Evolutionary conservation across 2,329 filamentous ascomycete species (phyloP), one percentile per base, ranked within the genome.

Genomic region (Penicillium olsonii): DNA sequence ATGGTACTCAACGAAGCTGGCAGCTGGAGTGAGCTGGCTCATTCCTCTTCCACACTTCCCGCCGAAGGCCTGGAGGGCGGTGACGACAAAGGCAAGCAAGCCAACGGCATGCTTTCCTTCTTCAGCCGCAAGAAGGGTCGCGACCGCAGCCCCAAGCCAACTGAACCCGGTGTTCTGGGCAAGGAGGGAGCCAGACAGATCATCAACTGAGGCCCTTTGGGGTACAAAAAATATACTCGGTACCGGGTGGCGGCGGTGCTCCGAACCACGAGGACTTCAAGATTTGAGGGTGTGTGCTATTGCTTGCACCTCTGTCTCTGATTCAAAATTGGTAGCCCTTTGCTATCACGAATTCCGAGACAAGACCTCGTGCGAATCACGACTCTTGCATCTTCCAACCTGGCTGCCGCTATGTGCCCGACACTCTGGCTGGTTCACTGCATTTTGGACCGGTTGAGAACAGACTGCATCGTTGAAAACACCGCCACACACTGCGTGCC

Each of bases 141-240:
- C 55, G 90, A 91, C 47, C 85, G 91, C 70, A 96, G 91, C 68
- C 94, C 94, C 1, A 96, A 96, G 75, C 92, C 92, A 20, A 92
- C 90, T 69, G 92, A 97, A 74, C 83, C 90, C 47, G 94, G 94
- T 50, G 92, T 99, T 7, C 68, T 99, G 50, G 94, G 94, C 49
- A 97, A 97, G 68, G 92, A 97, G 69, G 94, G 94, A 14, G 92
- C 94, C 10, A 81, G 94, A 67, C 86, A 90, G 56, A 82, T 92
- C 48, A 87, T 92, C 65, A 85, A 83, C 61, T 88, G 76, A 75
- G 45, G 20, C 5, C 11, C 15, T 5, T 15, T 14, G 12, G 26
- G 24, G 37, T 17, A 14, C 39, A 41, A n/a, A n/a, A 18, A 24
- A 31, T 31, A n/a, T 31, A 5, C 6, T 31, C 29, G 29, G 29